These are phyloP conservation scores for Cordyceps pruinosa DNA, from an alignment of 2,329 filamentous ascomycete genomes.

Conservation along the genomic window DNA sequence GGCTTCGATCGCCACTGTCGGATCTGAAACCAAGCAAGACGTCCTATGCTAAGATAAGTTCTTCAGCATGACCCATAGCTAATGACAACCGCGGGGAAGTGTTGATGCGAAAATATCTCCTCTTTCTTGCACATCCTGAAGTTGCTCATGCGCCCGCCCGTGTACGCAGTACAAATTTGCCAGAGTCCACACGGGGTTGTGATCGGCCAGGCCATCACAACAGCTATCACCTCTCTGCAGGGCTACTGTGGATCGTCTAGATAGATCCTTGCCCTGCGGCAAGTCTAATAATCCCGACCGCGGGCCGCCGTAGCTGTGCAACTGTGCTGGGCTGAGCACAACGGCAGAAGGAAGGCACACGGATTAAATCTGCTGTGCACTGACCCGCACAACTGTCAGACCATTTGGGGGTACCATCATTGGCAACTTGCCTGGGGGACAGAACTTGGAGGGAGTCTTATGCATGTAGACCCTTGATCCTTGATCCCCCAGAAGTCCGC, in stretches of 20 bases:
- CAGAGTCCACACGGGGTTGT: background rate
- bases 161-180: background rate
- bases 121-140: too few relatives aligned
- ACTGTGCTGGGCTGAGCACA: too few relatives aligned
- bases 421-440: background rate
- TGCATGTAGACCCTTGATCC: background rate
- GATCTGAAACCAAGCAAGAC: background rate
- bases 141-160: background rate
- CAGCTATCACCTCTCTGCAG: background rate
- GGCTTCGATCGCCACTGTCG: background rate
- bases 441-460: background rate
- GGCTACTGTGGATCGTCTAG: background rate
- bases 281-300: too few relatives aligned
- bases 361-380: too few relatives aligned
- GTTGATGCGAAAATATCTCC: background rate
- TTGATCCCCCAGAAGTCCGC: background rate
- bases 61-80: too few relatives aligned
- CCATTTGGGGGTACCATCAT: background rate
- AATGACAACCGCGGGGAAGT: too few relatives aligned
- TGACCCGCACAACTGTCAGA: too few relatives aligned
- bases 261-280: too few relatives aligned
- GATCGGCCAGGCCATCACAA: background rate
- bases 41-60: too few relatives aligned
- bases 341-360: too few relatives aligned
- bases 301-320: too few relatives aligned